These are phyloP conservation scores for Phytophthora citricola DNA, from an alignment of 352 stramenopile genomes.

Conservation along the genomic window DNA sequence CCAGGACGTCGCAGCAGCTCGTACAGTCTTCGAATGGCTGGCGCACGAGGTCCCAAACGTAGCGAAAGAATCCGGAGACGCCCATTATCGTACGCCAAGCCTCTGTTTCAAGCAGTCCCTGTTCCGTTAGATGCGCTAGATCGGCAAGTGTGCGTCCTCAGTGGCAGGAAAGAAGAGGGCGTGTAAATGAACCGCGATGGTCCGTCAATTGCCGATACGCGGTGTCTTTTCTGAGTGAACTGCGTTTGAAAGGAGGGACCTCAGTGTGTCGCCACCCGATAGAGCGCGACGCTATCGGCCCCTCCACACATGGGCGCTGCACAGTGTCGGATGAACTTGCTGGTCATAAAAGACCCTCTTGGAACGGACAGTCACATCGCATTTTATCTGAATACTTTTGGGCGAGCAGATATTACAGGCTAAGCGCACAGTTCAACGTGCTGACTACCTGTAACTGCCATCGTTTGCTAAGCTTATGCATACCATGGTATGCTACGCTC, in stretches of 20 bases:
- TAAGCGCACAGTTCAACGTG: conserved; percentile 6
- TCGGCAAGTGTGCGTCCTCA: background rate
- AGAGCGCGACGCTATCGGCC: conserved; percentile 19
- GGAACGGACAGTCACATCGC: conserved; percentile 7
- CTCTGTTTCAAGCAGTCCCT: conserved; percentile 12
- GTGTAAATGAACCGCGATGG: conserved; percentile 4
- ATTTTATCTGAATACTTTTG: conserved; percentile 24
- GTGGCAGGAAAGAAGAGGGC: background rate
- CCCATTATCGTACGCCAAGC: conserved; percentile 23
- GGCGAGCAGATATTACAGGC: background rate
- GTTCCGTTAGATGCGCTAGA: conserved; percentile 8
- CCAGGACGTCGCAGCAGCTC: conserved; percentile 42
- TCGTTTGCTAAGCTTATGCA: too few relatives aligned
- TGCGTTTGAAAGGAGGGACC: conserved; percentile 14
- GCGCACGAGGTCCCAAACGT: conserved; percentile 39
- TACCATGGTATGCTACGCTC: too few relatives aligned
- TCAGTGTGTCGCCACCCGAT: conserved; percentile 25
- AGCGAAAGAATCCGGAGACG: conserved; percentile 22
- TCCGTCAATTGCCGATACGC: conserved; percentile 9
- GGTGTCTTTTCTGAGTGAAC: conserved; percentile 35
- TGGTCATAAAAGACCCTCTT: conserved; percentile 21
- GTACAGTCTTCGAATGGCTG: conserved; percentile 44
- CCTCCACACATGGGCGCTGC: conserved; percentile 15
- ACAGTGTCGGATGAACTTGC: conserved; percentile 3
- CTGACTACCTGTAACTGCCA: conserved; percentile 17